Base-by-base conservation (phyloP, 169 alveolate genomes). In the Miamiensis avidus region DNA sequence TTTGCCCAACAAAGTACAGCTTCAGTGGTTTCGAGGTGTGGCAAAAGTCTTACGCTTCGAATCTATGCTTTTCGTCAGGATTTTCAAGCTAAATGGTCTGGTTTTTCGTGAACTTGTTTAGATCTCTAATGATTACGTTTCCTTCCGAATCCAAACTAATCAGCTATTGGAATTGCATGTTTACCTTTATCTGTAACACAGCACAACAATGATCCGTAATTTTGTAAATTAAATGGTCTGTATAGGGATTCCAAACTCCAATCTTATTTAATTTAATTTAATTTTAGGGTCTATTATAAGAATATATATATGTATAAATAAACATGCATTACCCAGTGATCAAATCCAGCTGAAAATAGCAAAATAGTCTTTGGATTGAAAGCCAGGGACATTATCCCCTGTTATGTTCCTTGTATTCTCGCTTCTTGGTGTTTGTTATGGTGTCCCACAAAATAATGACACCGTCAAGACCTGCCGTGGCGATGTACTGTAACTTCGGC, bases 141-240 rank as follows among this genome's bases (percentile, higher is more conserved):
- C 97, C 97, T 32, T 93, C 87, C 1, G 91, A 92, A 90, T 94
- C 97, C 16, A 94, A 94, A 0, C 96, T 89, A n/a, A 94, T 83
- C 31, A 94, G 82, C 89, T 94, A 86, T 31, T 87, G 84, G 29
- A 93, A 88, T 20, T 89, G 91, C 32, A 84, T 82, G 6, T 92
- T 82, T 26, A 89, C 86, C 81, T 87, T 88, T 16, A 94, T 93
- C 30, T 95, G 95, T 0, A 91, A 87, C 31, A 92, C 81, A 30
- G 95, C 85, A 72, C 89, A 91, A 31, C 89, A 89, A 82, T 92
- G 95, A 16, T 95, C 97, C 82, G 87, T 81, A 49, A 93, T 75
- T 73, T 88, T 76, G 85, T 88, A 88, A 31, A 93, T 91, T 81
- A 88, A 78, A 77, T 88, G 90, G 16, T 88, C 83, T 0, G 91